These are phyloP conservation scores for Chytridium lagenaria DNA, from an alignment of 371 early-diverging fungal genomes.

Conservation along the genomic window DNA sequence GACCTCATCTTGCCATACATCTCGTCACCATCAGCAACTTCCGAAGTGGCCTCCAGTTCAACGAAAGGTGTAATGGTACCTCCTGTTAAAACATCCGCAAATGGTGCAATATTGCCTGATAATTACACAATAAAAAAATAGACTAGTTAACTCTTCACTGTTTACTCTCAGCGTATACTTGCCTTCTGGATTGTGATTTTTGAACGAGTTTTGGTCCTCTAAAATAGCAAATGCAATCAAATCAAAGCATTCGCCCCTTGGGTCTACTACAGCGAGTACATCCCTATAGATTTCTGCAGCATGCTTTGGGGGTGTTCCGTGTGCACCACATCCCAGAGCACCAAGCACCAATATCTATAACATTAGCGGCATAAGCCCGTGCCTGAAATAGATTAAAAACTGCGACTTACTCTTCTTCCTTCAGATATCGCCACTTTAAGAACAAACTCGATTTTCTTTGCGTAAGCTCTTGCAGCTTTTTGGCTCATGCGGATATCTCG, in stretches of 20 bases:
- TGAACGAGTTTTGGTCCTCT: slow-evolving; percentile 28
- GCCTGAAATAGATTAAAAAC: neutral
- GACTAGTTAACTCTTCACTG: too few species aligned
- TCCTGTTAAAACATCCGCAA: slow-evolving; percentile 25
- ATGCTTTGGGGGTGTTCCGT: slow-evolving; percentile 45
- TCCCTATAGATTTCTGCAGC: slow-evolving; percentile 41
- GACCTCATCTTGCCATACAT: slow-evolving; percentile 7
- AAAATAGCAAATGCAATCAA: slow-evolving; percentile 35
- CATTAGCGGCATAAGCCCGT: neutral
- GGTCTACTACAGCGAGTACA: slow-evolving; percentile 20
- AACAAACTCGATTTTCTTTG: slow-evolving; percentile 52
- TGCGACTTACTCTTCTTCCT: slow-evolving; percentile 26
- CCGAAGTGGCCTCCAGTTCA: slow-evolving; percentile 14
- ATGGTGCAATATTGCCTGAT: slow-evolving; percentile 32
- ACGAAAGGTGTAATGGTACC: slow-evolving; percentile 23
- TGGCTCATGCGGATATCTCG: slow-evolving; percentile 45
- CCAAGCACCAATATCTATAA: slow-evolving; percentile 46
- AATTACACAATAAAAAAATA: too few species aligned
- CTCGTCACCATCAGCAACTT: slow-evolving; percentile 27
- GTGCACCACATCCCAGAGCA: slow-evolving; percentile 57
- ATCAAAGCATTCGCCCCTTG: slow-evolving; percentile 31
- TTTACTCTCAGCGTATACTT: neutral
- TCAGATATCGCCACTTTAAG: slow-evolving; percentile 54
- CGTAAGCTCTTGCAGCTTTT: slow-evolving; percentile 48
- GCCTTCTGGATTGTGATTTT: slow-evolving; percentile 30